phyloP scores from a whole-genome alignment of 78 protist species.

The Dictyostelium brefeldianum region DNA sequence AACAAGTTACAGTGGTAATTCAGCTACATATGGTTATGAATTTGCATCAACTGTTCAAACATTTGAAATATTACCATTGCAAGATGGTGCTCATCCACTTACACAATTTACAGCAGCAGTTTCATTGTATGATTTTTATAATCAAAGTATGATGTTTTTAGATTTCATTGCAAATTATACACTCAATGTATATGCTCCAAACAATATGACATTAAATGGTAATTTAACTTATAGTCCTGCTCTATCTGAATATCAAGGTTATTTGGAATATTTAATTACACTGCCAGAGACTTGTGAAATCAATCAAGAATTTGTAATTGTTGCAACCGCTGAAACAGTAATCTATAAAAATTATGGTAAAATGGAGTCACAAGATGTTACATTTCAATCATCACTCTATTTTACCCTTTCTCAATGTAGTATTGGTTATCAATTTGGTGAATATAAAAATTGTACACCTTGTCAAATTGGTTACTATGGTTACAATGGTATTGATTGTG shows the following conservation, averaged over 20 bases:
- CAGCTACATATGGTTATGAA: conserved; percentile 18
- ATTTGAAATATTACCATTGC: not conserved
- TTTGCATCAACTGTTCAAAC: not conserved
- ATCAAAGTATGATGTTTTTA: not conserved
- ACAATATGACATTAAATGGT: too few relatives aligned
- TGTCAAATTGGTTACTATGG: conserved; percentile 43
- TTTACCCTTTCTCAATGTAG: not conserved
- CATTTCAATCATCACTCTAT: not conserved
- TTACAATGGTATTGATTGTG: conserved; percentile 29
- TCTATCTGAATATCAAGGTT: conserved; percentile 6
- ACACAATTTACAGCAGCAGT: not conserved
- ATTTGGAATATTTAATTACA: not conserved
- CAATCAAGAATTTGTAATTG: not conserved
- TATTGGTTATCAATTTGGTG: conserved; percentile 22
- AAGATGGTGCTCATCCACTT: conserved; percentile 10
- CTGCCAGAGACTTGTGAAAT: too few relatives aligned
- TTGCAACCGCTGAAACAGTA: not conserved
- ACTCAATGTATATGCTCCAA: not conserved
- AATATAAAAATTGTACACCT: conserved; percentile 1
- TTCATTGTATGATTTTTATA: conserved; percentile 8
- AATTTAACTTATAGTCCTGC: not conserved
- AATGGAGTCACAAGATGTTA: not conserved
- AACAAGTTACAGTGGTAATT: not conserved
- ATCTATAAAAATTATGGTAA: not conserved
- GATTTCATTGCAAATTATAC: conserved; percentile 8